Conservation (phyloP, 1,139 yeast species). For the Geotrichum citri-aurantii region DNA sequence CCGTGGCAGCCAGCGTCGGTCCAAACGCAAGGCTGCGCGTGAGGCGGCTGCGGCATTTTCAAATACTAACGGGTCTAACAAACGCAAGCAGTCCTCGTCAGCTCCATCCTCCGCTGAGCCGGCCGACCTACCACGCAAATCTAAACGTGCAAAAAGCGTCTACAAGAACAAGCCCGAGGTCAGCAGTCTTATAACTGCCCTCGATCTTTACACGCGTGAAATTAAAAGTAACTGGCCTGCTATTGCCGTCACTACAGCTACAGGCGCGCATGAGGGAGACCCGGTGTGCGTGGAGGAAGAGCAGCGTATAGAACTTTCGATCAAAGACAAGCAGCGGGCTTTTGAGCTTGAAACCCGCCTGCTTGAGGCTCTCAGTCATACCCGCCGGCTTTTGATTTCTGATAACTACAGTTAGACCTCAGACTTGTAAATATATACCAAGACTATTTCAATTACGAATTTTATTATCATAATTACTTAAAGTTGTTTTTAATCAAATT, state of each 20-base stretch:
- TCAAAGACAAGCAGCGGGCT: not conserved
- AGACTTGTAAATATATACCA: too few relatives aligned
- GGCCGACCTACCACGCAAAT: not conserved
- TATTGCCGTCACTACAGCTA: not conserved
- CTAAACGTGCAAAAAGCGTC: not conserved
- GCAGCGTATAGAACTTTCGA: not conserved
- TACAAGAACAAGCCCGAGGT: not conserved
- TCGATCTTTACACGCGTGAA: not conserved
- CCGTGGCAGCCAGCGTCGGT: not conserved
- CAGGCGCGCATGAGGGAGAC: not conserved
- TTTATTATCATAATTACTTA: too few relatives aligned
- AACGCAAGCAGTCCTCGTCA: not conserved
- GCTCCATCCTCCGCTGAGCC: not conserved
- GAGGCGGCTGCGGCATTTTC: not conserved
- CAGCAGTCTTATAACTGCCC: not conserved
- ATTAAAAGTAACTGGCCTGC: not conserved
- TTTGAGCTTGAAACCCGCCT: slow-evolving; percentile 9
- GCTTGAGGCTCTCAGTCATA: slow-evolving; percentile 7
- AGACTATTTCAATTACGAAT: too few relatives aligned
- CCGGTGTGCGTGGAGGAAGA: not conserved
- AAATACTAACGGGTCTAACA: not conserved
- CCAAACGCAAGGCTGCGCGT: not conserved
- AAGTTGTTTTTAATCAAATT: too few relatives aligned
- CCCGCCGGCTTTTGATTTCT: slow-evolving; percentile 1
- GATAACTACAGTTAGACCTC: not conserved